These are phyloP conservation scores for Phytopythium vexans DNA, from an alignment of 352 stramenopile species.

Conservation along the genomic window DNA sequence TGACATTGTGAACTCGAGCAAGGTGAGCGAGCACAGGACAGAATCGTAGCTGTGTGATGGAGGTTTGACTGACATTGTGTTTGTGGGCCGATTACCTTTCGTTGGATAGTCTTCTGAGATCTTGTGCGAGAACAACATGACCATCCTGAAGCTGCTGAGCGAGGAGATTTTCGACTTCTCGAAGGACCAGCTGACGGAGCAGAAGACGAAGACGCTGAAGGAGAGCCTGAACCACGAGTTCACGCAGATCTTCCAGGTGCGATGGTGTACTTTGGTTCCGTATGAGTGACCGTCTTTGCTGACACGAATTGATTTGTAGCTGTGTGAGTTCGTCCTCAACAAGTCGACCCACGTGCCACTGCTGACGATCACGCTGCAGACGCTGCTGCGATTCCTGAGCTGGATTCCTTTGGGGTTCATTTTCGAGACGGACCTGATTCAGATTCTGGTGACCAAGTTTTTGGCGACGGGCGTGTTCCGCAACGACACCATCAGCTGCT, in stretches of 20 bases:
- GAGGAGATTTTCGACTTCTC: constrained; percentile 99
- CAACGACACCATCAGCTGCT: constrained; percentile 97
- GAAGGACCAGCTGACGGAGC: constrained; percentile 96
- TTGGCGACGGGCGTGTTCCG: constrained; percentile 93
- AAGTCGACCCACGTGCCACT: constrained; percentile 91
- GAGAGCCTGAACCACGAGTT: constrained; percentile 98
- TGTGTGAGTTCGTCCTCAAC: constrained; percentile 98
- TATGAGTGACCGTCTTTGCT: not conserved
- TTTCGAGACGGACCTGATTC: constrained; percentile 96
- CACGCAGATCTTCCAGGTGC: constrained; percentile 94
- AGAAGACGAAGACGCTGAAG: constrained; percentile 98
- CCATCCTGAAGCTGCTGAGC: constrained; percentile 98
- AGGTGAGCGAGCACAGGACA: constrained; percentile 34
- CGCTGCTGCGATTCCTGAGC: constrained; percentile 96
- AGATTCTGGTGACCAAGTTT: constrained; percentile 97
- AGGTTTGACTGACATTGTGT: not conserved
- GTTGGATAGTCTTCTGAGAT: constrained; percentile 91
- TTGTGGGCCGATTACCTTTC: not conserved
- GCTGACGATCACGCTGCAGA: constrained; percentile 96
- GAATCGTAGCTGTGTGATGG: not conserved
- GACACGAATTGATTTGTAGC: constrained; percentile 28
- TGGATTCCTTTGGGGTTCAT: constrained; percentile 99
- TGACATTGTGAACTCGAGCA: constrained; percentile 93
- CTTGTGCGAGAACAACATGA: constrained; percentile 99
- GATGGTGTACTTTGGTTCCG: not conserved